Evolutionary conservation across 345 rosid species (phyloP).

Genomic region (Noccaea bulbosa): DNA sequence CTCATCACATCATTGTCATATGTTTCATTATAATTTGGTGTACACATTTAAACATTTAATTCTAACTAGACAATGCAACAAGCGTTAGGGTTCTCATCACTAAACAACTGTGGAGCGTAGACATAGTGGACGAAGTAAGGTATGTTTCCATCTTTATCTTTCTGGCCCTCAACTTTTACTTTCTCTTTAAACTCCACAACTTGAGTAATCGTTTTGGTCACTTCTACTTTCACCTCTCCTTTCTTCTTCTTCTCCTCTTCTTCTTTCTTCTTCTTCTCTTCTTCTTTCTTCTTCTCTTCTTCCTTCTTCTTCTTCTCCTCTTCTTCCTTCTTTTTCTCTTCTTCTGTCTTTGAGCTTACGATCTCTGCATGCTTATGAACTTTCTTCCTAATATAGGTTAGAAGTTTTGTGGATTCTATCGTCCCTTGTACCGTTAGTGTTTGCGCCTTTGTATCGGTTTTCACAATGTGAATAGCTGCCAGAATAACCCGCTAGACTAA

Average conservation of each 20-base stretch:
- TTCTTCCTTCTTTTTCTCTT: constrained; percentile 39
- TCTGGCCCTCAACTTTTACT: constrained; percentile 51
- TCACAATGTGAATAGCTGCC: constrained; percentile 67
- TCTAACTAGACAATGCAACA: constrained; percentile 58
- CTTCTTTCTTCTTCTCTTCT: constrained; percentile 27
- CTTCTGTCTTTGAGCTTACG: constrained; percentile 49
- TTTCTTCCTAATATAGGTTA: constrained; percentile 54
- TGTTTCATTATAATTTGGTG: background rate
- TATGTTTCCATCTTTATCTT: constrained; percentile 49
- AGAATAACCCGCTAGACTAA: constrained; percentile 2
- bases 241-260: constrained; percentile 32
- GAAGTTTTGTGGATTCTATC: constrained; percentile 58
- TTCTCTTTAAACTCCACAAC: constrained; percentile 46
- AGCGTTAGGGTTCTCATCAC: constrained; percentile 92
- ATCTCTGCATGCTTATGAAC: constrained; percentile 77
- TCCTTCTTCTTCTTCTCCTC: constrained; percentile 27
- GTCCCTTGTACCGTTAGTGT: constrained; percentile 71
- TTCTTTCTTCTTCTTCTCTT: constrained; percentile 21
- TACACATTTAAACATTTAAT: background rate
- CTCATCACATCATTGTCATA: background rate
- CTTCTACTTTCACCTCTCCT: constrained; percentile 39
- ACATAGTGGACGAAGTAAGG: constrained; percentile 81
- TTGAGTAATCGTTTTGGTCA: constrained; percentile 39
- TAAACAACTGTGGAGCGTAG: constrained; percentile 81
- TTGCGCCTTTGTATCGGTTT: constrained; percentile 69